Base-by-base conservation (phyloP, 2,329 filamentous ascomycete genomes). In the Chrysosphaeria jannelii region DNA sequence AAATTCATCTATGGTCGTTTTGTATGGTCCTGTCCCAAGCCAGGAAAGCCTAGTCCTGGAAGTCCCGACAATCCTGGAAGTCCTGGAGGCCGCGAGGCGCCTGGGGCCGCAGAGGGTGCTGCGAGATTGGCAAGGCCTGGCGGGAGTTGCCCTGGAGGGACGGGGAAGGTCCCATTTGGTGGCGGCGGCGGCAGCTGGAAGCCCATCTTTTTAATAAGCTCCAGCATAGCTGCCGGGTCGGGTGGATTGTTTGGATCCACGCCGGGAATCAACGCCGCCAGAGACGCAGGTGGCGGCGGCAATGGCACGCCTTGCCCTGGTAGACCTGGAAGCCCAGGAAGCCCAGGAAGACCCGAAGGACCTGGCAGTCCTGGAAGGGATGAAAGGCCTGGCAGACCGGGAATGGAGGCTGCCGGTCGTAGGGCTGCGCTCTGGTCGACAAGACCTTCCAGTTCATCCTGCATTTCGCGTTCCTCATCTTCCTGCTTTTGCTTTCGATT, bases 381-480 rank as follows among this genome's bases (percentile, higher is more conserved):
- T n/a, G n/a, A 56, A 1, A 58, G 53, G 18, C 60, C 50, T 8
- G 50, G 56, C 18, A 60, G 48, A 14, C 62, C 71, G 4, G 64
- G 67, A 27, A 72, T n/a, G 5, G 19, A 8, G 8, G n/a, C n/a
- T n/a, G n/a, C n/a, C n/a, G n/a, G 50, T 34, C 58, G 62, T 14
- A 61, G 45, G 11, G 58, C 69, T 57, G 70, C 75, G 43, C 71
- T 72, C 41, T 97, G 85, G 36, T 97, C 85, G 25, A 88, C 68
- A 21, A 93, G 54, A 3, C 76, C 79, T 32, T 93, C 81, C 33
- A 71, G 69, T 44, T 93, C 85, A 39, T 93, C 85, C 40, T 91
- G 75, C 28, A 71, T 53, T 42, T 93, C 79, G 38, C 81, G 74
- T 38, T 91, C 78, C 41, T 93, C 85, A 35, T 91, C 78, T 35